These are phyloP conservation scores for Penicillium antarcticum DNA, from an alignment of 495 filamentous ascomycete species.

Conservation along the genomic window DNA sequence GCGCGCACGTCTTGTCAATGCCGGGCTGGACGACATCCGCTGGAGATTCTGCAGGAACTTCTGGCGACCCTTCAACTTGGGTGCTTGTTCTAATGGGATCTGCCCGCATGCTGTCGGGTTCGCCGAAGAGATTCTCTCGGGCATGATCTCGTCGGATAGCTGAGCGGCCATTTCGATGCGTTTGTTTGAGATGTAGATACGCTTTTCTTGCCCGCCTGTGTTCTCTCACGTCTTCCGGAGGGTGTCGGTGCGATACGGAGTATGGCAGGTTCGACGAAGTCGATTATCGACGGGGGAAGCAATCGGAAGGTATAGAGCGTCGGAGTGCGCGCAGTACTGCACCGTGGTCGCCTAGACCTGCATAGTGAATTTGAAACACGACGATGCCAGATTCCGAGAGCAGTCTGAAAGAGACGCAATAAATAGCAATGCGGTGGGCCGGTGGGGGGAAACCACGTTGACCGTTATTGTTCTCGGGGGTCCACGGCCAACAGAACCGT, in stretches of 20 bases:
- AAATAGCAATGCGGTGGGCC: neutral
- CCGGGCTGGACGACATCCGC: constrained; percentile 84
- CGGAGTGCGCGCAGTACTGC: neutral
- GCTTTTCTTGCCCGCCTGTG: neutral
- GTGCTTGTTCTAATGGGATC: constrained; percentile 48
- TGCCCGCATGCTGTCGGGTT: constrained; percentile 33
- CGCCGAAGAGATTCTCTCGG: constrained; percentile 21
- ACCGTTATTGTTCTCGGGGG: constrained; percentile 14
- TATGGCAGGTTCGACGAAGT: neutral
- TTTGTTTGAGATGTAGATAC: neutral
- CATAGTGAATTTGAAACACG: constrained; percentile 6
- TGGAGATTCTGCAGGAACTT: constrained; percentile 76
- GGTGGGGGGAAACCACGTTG: constrained; percentile 5
- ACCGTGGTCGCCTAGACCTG: constrained; percentile 3
- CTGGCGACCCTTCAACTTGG: constrained; percentile 70
- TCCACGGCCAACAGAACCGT: constrained; percentile 21
- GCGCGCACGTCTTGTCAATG: constrained; percentile 62
- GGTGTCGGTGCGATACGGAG: neutral
- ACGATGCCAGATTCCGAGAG: neutral
- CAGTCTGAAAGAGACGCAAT: neutral
- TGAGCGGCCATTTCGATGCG: constrained; percentile 29
- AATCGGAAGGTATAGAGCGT: neutral
- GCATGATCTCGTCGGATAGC: constrained; percentile 21
- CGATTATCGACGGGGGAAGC: neutral
- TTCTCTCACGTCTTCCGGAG: neutral